Conservation (phyloP, 176 grass and related monocot genomes). For the Oryza glumipatula region DNA sequence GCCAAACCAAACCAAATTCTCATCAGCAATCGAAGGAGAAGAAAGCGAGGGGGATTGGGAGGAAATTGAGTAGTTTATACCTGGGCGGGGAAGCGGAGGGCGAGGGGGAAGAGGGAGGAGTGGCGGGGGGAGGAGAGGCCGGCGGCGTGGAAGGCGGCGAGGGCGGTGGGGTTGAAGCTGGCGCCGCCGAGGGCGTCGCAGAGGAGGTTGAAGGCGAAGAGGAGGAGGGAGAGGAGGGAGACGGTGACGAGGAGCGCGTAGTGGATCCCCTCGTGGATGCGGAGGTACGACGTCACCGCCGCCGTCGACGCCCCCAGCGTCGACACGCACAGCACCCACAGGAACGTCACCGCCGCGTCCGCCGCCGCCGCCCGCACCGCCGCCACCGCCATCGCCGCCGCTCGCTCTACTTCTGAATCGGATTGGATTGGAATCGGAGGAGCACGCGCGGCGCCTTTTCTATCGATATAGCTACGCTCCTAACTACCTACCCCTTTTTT, state of each 20-base stretch:
- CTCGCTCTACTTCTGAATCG: background rate
- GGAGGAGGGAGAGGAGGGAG: slow-evolving; percentile 52
- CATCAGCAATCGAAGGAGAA: background rate
- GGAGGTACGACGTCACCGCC: slow-evolving; percentile 34
- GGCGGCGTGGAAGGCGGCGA: slow-evolving; percentile 76
- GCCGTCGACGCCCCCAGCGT: slow-evolving; percentile 50
- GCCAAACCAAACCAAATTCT: background rate
- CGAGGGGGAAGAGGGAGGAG: slow-evolving; percentile 62
- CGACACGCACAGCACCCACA: slow-evolving; percentile 71
- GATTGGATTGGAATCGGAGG: background rate
- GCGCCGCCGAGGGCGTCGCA: slow-evolving; percentile 59
- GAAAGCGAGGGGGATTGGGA: background rate
- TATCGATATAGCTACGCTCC: background rate
- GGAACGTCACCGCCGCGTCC: slow-evolving; percentile 66
- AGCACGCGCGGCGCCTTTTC: background rate
- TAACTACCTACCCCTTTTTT: background rate
- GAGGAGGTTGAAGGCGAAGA: slow-evolving; percentile 61
- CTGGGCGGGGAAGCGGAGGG: slow-evolving; percentile 77
- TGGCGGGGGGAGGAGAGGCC: slow-evolving; percentile 35
- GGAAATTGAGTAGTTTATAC: background rate
- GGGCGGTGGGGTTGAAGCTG: slow-evolving; percentile 67
- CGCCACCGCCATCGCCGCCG: slow-evolving; percentile 26
- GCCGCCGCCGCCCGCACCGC: slow-evolving; percentile 51
- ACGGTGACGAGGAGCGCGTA: slow-evolving; percentile 46
- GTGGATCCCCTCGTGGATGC: slow-evolving; percentile 49